A percentile compares a stretch with the other conserved stretches of the same genome.
Evolutionary conservation across 225 moss, liverwort and hornwort genomes (phyloP).

Genomic region (Ulota crispa): DNA sequence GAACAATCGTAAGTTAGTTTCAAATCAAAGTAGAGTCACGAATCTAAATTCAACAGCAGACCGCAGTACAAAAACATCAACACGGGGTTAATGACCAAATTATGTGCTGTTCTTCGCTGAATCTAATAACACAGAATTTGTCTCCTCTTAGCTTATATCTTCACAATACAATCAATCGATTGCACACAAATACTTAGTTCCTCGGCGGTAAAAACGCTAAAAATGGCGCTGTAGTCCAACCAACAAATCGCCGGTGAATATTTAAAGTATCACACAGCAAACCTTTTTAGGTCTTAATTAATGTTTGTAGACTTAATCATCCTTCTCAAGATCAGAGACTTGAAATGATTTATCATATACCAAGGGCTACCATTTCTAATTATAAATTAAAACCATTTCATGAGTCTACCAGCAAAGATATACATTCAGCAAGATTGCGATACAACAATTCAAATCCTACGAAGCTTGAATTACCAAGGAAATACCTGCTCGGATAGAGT

Average conservation of each 20-base stretch:
- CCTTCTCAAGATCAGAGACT: neutral
- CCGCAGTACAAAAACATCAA: neutral
- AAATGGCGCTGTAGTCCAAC: neutral
- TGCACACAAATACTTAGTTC: neutral
- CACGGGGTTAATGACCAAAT: neutral
- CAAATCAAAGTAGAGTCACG: neutral
- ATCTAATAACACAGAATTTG: neutral
- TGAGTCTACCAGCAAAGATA: neutral
- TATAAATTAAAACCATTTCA: neutral
- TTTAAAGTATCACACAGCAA: neutral
- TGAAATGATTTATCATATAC: neutral
- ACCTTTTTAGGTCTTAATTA: neutral
- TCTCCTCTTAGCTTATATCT: neutral
- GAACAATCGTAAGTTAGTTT: constrained; percentile 7
- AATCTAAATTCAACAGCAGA: neutral
- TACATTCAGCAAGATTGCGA: neutral
- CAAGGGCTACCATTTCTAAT: neutral
- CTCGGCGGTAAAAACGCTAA: too few relatives aligned
- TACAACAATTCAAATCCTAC: neutral
- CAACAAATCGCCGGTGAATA: neutral
- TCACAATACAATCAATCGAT: neutral
- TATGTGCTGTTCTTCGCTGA: neutral
- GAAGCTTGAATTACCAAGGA: neutral
- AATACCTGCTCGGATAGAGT: constrained; percentile 37
- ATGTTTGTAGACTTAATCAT: neutral